Base-by-base conservation (phyloP, 768 basidiomycete species). In the Pholiota microspora region DNA sequence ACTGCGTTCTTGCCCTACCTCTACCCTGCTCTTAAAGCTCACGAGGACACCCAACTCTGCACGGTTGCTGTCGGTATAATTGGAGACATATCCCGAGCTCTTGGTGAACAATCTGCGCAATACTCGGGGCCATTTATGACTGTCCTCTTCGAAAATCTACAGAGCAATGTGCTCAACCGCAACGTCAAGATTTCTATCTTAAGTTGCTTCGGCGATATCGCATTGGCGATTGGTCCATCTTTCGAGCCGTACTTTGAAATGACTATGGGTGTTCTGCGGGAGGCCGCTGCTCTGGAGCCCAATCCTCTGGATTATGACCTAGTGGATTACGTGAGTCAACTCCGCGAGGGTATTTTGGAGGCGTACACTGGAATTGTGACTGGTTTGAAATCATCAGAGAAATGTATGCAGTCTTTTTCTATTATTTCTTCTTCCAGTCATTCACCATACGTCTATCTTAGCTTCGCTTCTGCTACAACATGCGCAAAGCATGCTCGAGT, bases 101-200 rank as follows among this genome's bases (percentile, higher is more conserved):
- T 98, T 16, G 89, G 92, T 42, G 89, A 93, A 54, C 82, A 85
- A 64, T 88, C 88, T 54, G 81, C 83, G 1, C 86, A 89, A 62
- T 98, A 94, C 69, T 86, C 93, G 34, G 78, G 83, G 55, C 78
- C 85, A 2, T 95, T 99, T 77, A 97, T 99, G 91, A 88, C 83
- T 9, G 92, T 92, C 13, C 77, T 99, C 28, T 77, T 98, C 18
- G 91, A 94, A 69, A 93, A 96, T 63, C 76, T 99, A 32, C 89
- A 92, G 69, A 93, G 90, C 61, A 87, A 94, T 0, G 85, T 94
- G 21, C 77, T 99, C 53, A 91, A 93, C 65, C 83, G 96, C 45
- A 90, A 89, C 59, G 97, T 98, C 68, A 99, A 99, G 79, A 95
- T 98, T 35, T 86, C 90, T n/a, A 92, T 98, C 64, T 72, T 98